Conservation (phyloP, 192 early-diverging fungal species). For the Coemansia sp. region DNA sequence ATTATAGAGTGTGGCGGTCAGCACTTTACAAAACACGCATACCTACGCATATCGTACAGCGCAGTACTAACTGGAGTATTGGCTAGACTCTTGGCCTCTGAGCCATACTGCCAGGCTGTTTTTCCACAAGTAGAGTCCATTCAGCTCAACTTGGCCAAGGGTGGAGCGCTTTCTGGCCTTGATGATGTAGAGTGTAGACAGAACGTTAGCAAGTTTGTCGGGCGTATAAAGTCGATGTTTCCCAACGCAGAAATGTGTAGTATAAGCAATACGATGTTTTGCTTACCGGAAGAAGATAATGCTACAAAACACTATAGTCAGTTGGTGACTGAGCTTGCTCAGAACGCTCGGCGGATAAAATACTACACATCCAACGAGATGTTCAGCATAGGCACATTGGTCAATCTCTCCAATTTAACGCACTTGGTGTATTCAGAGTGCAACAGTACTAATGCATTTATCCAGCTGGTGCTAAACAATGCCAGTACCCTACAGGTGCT, state of each 20-base stretch:
- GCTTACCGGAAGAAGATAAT: constrained; percentile 8
- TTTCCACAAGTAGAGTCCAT: constrained; percentile 13
- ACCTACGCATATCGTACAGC: constrained; percentile 17
- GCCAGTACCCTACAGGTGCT: constrained; percentile 13
- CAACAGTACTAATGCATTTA: constrained; percentile 5
- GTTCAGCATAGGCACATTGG: background rate
- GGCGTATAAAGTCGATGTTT: constrained; percentile 14
- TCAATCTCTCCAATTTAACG: constrained; percentile 2
- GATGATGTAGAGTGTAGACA: background rate
- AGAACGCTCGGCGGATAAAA: background rate
- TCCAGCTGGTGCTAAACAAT: constrained; percentile 22
- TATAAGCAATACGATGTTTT: constrained; percentile 14
- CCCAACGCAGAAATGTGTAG: constrained; percentile 14
- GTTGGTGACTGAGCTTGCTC: constrained; percentile 15
- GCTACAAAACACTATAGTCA: background rate
- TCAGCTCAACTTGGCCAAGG: constrained; percentile 12
- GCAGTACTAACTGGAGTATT: constrained; percentile 14
- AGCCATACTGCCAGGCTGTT: background rate
- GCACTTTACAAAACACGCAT: constrained; percentile 13
- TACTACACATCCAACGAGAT: constrained; percentile 19
- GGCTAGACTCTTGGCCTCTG: background rate
- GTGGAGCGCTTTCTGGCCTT: background rate
- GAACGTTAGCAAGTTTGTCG: constrained; percentile 12
- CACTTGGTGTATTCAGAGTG: constrained; percentile 27
- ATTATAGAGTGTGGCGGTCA: constrained; percentile 8